Base-by-base conservation (phyloP, 2,329 filamentous ascomycete genomes). In the Xylogone sp. region DNA sequence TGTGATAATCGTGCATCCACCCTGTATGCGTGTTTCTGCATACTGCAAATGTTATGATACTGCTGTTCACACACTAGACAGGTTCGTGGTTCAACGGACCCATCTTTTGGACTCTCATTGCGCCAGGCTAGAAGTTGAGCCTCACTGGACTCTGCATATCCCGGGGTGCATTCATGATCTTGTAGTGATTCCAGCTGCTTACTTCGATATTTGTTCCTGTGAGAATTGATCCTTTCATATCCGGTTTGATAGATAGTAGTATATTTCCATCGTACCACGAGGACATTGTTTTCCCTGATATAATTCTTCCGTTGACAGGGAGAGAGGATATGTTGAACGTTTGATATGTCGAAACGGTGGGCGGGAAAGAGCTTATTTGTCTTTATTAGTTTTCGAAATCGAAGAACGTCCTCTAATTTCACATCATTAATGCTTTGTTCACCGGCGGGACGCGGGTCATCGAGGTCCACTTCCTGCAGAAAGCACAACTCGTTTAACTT, bases 401-500 rank as follows among this genome's bases (percentile, higher is more conserved):
- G 3, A 3, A 9, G 13, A 0, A 83, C 67, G 0, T 67, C 52
- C 0, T 56, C 48, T 0, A 74, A 50, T 0, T 62, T 43, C 0
- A 83, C 60, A 1, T 79, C 73, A 0, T 75, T 56, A 0, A 71
- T 49, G 0, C 68, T 63, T 12, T 76, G 71, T 0, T 62, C 42
- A 1, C 70, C 50, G 0, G 60, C 43, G 0, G 55, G 34, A 2
- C 63, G 51, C 0, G 52, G 49, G 20, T 74, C 68, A 2, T 68
- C 60, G 0, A 63, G 52, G 3, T 69, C 62, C 5, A 70, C 53
- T 3, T 72, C 62, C 21, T 68, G 45, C 24, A 69, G 43, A 67
- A 74, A 71, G 69, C 68, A 20, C 0, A 82, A 50, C 52, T 82
- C 78, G 43, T 79, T 74, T 0, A 50, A 42, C 22, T 65, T 62